Conservation (phyloP, 2,329 filamentous ascomycete species). For the Acarospora socialis region DNA sequence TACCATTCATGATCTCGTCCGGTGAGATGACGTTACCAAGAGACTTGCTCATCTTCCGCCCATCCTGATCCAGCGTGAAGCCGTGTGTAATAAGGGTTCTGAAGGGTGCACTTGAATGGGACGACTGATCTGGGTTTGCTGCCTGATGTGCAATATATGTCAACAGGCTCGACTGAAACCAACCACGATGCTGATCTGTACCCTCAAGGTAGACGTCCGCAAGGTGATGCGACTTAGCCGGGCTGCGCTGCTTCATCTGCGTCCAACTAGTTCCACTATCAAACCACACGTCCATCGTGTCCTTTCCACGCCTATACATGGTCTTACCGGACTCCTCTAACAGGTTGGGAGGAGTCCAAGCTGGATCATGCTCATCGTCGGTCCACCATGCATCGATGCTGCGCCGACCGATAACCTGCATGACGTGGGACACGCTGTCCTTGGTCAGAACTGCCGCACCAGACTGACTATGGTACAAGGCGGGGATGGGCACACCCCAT, state of each 20-base stretch:
- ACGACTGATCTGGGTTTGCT: conserved; percentile 22
- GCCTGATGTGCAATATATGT: conserved; percentile 57
- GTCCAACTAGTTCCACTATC: conserved; percentile 95
- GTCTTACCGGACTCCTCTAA: conserved; percentile 28
- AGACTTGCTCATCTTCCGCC: conserved; percentile 99
- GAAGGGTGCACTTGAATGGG: conserved; percentile 52
- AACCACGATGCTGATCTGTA: conserved; percentile 89
- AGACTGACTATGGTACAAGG: conserved; percentile 56
- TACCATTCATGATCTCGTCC: conserved; percentile 70
- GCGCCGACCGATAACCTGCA: conserved; percentile 58
- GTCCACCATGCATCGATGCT: conserved; percentile 94
- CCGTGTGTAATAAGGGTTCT: conserved; percentile 86
- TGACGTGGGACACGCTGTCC: conserved; percentile 71
- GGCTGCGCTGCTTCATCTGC: conserved; percentile 29
- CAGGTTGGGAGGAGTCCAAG: conserved; percentile 60
- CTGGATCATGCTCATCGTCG: conserved; percentile 57
- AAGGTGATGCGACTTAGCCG: conserved; percentile 31
- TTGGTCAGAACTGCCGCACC: conserved; percentile 67
- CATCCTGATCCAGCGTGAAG: conserved; percentile 75
- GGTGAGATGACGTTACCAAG: conserved; percentile 78
- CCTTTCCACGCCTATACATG: conserved; percentile 58
- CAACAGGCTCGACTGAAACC: conserved; percentile 93
- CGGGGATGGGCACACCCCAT: conserved; percentile 94
- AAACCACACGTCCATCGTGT: conserved; percentile 99
- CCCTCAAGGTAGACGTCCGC: conserved; percentile 91